Evolutionary conservation across 352 stramenopile species (phyloP).

Genomic region (Phytophthora capsici): DNA sequence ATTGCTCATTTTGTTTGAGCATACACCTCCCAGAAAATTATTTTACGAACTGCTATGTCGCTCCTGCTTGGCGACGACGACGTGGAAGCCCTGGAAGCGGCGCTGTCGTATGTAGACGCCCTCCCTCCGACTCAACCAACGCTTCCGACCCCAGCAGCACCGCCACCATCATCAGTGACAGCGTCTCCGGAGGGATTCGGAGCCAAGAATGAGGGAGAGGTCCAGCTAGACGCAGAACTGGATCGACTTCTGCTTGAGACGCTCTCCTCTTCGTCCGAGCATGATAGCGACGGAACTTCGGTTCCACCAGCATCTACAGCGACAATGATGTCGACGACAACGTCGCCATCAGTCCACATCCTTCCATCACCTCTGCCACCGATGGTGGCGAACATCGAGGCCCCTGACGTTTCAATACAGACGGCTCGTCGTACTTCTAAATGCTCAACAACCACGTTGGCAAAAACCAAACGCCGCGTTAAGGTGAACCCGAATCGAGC

Average conservation of each 20-base stretch:
- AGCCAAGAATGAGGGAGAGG: constrained; percentile 9
- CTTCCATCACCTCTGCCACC: constrained; percentile 11
- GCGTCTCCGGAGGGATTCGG: background rate
- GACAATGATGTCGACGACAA: background rate
- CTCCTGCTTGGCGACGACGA: constrained; percentile 41
- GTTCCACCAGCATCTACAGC: background rate
- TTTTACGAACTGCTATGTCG: constrained; percentile 36
- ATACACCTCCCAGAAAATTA: background rate
- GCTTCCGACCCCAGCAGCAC: background rate
- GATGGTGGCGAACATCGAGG: constrained; percentile 8
- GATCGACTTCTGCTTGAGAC: constrained; percentile 34
- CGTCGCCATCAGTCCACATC: background rate
- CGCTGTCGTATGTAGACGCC: constrained; percentile 33
- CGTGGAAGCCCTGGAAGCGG: constrained; percentile 34
- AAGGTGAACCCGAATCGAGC: constrained; percentile 44
- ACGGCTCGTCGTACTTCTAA: constrained; percentile 1
- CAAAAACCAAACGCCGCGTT: constrained; percentile 34
- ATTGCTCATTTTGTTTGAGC: background rate
- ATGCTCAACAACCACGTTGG: constrained; percentile 11
- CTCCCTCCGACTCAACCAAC: background rate
- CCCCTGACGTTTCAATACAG: constrained; percentile 6
- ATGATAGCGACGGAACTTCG: constrained; percentile 13
- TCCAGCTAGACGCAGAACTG: constrained; percentile 28
- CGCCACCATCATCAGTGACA: background rate
- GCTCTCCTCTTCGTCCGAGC: constrained; percentile 29